Percentiles rank a stretch among this genome's conserved stretches.
phyloP scores from a whole-genome alignment of 345 rosid species.

The Hibiscus syriacus region DNA sequence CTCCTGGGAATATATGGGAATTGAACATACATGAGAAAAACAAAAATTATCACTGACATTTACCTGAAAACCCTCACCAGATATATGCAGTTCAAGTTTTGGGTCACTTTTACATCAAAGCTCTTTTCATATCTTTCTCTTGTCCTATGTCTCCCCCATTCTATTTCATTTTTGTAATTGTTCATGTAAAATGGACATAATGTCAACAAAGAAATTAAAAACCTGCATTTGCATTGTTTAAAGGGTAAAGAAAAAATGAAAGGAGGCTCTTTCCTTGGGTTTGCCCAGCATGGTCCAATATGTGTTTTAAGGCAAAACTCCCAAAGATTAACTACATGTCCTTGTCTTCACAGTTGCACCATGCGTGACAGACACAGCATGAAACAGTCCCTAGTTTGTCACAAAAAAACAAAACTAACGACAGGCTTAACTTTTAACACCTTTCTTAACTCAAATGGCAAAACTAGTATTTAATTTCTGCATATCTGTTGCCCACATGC shows the following conservation, averaged over 20 bases:
- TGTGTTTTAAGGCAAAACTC: conserved; percentile 17
- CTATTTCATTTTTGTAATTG: conserved; percentile 13
- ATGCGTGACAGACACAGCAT: conserved; percentile 19
- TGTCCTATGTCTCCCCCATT: neutral
- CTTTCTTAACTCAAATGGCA: conserved; percentile 1
- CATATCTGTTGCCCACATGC: conserved; percentile 41
- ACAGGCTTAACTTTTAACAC: conserved; percentile 7
- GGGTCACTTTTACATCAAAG: conserved; percentile 23
- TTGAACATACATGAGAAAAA: conserved; percentile 17
- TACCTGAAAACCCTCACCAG: conserved; percentile 1
- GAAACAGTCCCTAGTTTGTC: conserved; percentile 24
- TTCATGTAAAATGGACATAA: conserved; percentile 17
- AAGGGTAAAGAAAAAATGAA: conserved; percentile 5
- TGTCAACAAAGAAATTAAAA: conserved; percentile 1
- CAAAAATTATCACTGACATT: conserved; percentile 4
- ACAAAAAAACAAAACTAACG: conserved; percentile 31
- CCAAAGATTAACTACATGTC: conserved; percentile 11
- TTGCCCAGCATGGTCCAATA: conserved; percentile 26
- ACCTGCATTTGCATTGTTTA: neutral
- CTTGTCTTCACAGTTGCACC: conserved; percentile 19
- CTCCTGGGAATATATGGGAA: conserved; percentile 10
- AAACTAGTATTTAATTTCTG: conserved; percentile 18
- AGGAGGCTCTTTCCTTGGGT: conserved; percentile 9
- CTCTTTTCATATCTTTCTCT: conserved; percentile 12
- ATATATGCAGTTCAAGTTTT: conserved; percentile 12